These are phyloP conservation scores for Eucalyptus guilfoylei DNA, from an alignment of 345 rosid genomes.

Conservation along the genomic window DNA sequence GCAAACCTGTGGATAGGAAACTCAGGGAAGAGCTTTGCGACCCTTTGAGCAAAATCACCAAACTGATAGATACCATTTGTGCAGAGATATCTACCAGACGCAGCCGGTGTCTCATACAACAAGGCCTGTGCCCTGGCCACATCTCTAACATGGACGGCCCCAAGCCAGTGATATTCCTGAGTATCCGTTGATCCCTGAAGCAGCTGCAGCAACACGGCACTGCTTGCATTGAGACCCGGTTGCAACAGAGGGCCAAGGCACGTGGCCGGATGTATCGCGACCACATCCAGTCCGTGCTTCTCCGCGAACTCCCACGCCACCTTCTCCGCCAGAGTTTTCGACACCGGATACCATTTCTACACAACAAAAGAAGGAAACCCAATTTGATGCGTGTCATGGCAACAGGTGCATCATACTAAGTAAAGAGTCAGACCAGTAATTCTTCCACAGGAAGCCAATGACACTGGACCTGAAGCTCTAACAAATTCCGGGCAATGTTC, in stretches of 20 bases:
- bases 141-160: conserved; percentile 69
- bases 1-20: conserved; percentile 51
- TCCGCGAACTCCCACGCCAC: conserved; percentile 63
- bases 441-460: neutral
- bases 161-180: conserved; percentile 74
- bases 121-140: conserved; percentile 59
- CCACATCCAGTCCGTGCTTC: conserved; percentile 52
- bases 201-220: conserved; percentile 50
- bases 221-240: conserved; percentile 67
- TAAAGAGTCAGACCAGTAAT: neutral
- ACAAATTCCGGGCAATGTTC: neutral
- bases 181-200: conserved; percentile 52
- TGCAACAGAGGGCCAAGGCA: conserved; percentile 72
- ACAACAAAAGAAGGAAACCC: neutral
- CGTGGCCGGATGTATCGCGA: conserved; percentile 61
- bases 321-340: conserved; percentile 80
- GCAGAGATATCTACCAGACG: conserved; percentile 71
- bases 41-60: conserved; percentile 48
- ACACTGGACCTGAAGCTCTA: neutral
- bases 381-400: neutral
- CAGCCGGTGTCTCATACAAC: conserved; percentile 42
- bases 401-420: neutral
- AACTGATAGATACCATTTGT: conserved; percentile 74
- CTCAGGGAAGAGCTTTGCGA: conserved; percentile 55
- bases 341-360: conserved; percentile 77